Percentiles rank a stretch among this genome's conserved stretches.
These are phyloP conservation scores for Crithidia brevicula DNA, from an alignment of 208 protist genomes.

Conservation along the genomic window DNA sequence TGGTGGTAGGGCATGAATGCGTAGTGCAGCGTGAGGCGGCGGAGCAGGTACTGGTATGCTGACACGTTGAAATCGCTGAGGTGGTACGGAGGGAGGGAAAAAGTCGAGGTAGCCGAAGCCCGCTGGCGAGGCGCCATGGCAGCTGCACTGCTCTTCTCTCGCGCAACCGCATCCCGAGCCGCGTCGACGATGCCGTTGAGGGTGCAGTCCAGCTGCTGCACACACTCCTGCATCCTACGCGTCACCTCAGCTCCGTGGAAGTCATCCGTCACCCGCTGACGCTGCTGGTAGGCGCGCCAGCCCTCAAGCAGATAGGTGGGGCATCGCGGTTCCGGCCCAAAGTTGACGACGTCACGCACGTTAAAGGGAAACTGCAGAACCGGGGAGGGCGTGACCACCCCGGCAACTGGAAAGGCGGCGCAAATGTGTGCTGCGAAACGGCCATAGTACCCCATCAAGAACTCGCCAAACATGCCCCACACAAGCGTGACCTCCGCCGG, in stretches of 20 bases:
- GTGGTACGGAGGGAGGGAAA: slow-evolving; percentile 17
- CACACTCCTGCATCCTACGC: slow-evolving; percentile 16
- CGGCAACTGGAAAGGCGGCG: slow-evolving; percentile 40
- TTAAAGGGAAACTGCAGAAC: slow-evolving; percentile 37
- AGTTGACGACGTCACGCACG: slow-evolving; percentile 28
- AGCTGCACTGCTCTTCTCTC: not conserved
- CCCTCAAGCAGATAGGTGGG: slow-evolving; percentile 27
- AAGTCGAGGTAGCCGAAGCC: slow-evolving; percentile 12
- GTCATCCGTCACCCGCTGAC: slow-evolving; percentile 19
- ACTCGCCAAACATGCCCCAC: slow-evolving; percentile 83
- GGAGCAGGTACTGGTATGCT: slow-evolving; percentile 35
- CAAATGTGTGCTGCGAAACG: slow-evolving; percentile 36
- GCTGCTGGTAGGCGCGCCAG: slow-evolving; percentile 29
- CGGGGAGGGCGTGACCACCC: slow-evolving; percentile 20
- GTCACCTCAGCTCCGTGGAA: slow-evolving; percentile 5
- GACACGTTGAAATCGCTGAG: slow-evolving; percentile 26
- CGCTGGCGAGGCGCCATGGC: not conserved
- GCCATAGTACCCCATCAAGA: slow-evolving; percentile 77
- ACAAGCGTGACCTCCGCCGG: slow-evolving; percentile 40
- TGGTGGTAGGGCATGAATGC: slow-evolving; percentile 41
- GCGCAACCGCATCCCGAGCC: not conserved
- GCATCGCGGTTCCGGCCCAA: slow-evolving; percentile 31
- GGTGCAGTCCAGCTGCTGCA: slow-evolving; percentile 17
- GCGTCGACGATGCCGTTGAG: slow-evolving; percentile 10
- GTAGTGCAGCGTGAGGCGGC: slow-evolving; percentile 29